Percentiles rank a stretch among this genome's conserved stretches.
phyloP scores from a whole-genome alignment of 2,329 filamentous ascomycete species.

The Microcyclospora pomicola region DNA sequence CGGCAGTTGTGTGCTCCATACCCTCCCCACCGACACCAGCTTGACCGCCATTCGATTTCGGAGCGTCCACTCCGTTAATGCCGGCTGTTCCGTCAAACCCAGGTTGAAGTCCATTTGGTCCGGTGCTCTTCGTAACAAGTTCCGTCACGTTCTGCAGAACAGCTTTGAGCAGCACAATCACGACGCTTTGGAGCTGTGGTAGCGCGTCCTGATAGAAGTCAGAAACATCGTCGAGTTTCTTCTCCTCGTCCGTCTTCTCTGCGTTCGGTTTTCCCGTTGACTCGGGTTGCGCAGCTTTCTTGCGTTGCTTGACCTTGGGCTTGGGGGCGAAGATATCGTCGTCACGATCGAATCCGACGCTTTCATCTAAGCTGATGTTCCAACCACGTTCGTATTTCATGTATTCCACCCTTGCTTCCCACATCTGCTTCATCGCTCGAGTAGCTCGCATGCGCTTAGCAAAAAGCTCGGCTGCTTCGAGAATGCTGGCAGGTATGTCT shows the following conservation, averaged over 20 bases:
- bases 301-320: conserved; percentile 1
- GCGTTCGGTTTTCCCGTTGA: conserved; percentile 23
- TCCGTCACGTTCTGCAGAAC: conserved; percentile 78
- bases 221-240: conserved; percentile 46
- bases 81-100: conserved; percentile 21
- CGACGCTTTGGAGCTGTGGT: conserved; percentile 78
- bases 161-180: conserved; percentile 83
- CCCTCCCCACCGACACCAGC: conserved; percentile 10
- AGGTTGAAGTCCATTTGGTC: conserved; percentile 37
- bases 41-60: conserved; percentile 25
- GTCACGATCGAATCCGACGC: conserved; percentile 22
- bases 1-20: conserved; percentile 28
- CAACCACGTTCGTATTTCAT: conserved; percentile 88
- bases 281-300: conserved; percentile 1
- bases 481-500: conserved; percentile 83
- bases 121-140: conserved; percentile 49
- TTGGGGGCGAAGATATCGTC: conserved; percentile 16
- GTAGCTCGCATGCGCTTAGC: conserved; percentile 83
- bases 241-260: conserved; percentile 16
- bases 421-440: conserved; percentile 78
- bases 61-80: conserved; percentile 21
- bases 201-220: conserved; percentile 66
- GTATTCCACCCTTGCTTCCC: conserved; percentile 85
- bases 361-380: conserved; percentile 41
- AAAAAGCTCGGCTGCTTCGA: conserved; percentile 89